Conservation (phyloP, 768 basidiomycete genomes). For the Leccinellum luteum region DNA sequence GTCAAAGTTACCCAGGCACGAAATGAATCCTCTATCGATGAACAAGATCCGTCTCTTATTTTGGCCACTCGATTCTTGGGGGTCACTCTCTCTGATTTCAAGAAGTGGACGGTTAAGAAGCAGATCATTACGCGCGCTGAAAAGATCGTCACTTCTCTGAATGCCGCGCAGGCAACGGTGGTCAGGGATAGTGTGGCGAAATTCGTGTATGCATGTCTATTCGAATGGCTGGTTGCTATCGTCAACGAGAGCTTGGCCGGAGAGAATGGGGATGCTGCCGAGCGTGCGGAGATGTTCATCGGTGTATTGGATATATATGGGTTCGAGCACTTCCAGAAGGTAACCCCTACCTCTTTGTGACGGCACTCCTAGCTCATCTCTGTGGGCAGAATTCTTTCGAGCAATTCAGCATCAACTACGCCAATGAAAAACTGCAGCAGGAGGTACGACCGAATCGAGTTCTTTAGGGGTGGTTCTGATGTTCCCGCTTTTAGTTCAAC, state of each 20-base stretch:
- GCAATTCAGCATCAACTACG: constrained; percentile 99
- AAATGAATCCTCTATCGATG: constrained; percentile 80
- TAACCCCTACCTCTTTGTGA: constrained; percentile 22
- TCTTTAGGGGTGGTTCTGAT: constrained; percentile 11
- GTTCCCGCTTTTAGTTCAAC: constrained; percentile 67
- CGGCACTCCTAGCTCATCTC: constrained; percentile 4
- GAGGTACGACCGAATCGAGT: constrained; percentile 55
- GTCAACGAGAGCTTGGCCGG: constrained; percentile 96
- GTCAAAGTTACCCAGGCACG: constrained; percentile 83
- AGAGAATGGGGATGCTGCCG: constrained; percentile 89
- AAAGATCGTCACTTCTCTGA: constrained; percentile 90
- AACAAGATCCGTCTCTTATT: constrained; percentile 74
- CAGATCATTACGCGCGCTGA: constrained; percentile 93
- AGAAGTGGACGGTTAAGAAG: constrained; percentile 98
- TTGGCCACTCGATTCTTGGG: constrained; percentile 89
- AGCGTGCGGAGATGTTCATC: constrained; percentile 95
- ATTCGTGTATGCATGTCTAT: constrained; percentile 97
- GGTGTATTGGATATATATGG: constrained; percentile 98
- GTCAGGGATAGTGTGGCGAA: constrained; percentile 97
- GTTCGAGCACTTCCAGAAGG: constrained; percentile 97
- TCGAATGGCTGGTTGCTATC: constrained; percentile 97
- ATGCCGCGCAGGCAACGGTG: constrained; percentile 84
- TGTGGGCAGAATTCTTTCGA: constrained; percentile 78
- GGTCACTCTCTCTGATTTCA: constrained; percentile 88
- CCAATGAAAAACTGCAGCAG: constrained; percentile 97